Conservation (phyloP, 2,329 filamentous ascomycete genomes). For the Myriangium duriaei region DNA sequence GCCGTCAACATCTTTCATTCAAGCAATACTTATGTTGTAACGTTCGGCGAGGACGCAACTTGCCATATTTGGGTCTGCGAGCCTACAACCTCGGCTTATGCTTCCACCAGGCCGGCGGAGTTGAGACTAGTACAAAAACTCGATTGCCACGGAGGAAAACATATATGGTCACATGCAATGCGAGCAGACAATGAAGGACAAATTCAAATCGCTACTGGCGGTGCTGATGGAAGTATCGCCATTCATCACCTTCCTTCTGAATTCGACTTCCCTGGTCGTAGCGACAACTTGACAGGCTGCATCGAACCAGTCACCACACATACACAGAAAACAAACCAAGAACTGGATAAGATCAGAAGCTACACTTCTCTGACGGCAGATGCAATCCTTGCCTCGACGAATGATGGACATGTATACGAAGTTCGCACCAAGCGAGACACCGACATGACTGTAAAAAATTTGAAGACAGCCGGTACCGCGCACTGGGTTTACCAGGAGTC, state of each 20-base stretch:
- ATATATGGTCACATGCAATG: slow-evolving; percentile 65
- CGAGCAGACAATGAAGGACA: background rate
- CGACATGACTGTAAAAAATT: background rate
- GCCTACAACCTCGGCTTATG: slow-evolving; percentile 7
- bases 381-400: slow-evolving; percentile 45
- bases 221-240: slow-evolving; percentile 62
- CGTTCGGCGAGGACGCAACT: slow-evolving; percentile 76
- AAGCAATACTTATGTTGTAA: slow-evolving; percentile 45
- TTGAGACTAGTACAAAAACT: slow-evolving; percentile 45
- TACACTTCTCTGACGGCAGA: slow-evolving; percentile 50
- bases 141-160: slow-evolving; percentile 68
- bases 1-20: slow-evolving; percentile 35
- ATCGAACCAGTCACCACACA: too few relatives aligned
- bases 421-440: slow-evolving; percentile 21
- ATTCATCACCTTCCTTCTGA: slow-evolving; percentile 6
- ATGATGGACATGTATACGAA: slow-evolving; percentile 40
- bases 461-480: background rate
- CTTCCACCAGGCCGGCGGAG: slow-evolving; percentile 13
- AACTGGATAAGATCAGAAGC: slow-evolving; percentile 41
- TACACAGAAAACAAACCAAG: background rate
- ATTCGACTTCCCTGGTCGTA: background rate
- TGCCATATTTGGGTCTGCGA: slow-evolving; percentile 49
- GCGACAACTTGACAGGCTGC: too few relatives aligned
- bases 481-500: slow-evolving; percentile 21
- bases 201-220: slow-evolving; percentile 50